Base-by-base conservation (phyloP, 495 filamentous ascomycete genomes). In the Penicillium canariense region DNA sequence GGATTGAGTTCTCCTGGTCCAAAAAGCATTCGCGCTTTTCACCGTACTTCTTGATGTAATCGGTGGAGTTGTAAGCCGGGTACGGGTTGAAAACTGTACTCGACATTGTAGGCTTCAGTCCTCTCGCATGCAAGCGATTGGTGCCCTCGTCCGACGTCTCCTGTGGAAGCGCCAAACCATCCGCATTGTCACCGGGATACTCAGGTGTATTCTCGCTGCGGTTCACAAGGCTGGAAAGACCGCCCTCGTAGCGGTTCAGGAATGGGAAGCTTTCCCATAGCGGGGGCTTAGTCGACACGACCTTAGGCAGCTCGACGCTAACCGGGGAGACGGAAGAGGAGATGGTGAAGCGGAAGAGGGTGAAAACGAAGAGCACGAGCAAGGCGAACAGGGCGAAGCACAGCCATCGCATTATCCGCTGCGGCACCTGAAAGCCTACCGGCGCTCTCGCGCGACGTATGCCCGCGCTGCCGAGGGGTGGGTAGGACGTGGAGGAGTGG, bases 181-280 rank as follows among this genome's bases (percentile, higher is more conserved):
- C 68, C 4, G 59, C 48, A 27, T 67, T 67, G 22, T 75, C 68
- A 12, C 75, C 76, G n/a, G 90, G 90, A 66, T 91, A 96, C 64
- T 96, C 88, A 10, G 91, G 85, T 1, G 77, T 67, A 53, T 87
- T 89, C 10, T 87, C 72, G 14, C 69, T 63, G 39, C 84, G 75
- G 7, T 82, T 66, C 0, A 88, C 81, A 54, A 96, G 59, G 2
- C 75, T 84, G 54, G 81, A 76, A 40, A 96, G 76, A 0, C 91
- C 91, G 14, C 91, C 91, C 67, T 94, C 87, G 66, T 96, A 96
- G 49, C 91, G 78, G 42, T 80, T 84, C 52, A 96, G 69, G 65
- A 94, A 91, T 1, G 83, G 83, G 65, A 95, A 96, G 4, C 74
- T 76, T 64, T 95, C 88, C 91, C 91, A 96, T 40, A 74, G 67